Evolutionary conservation across 192 early-diverging fungal species (phyloP).

Genomic region (Jimgerdemannia flammicorona): DNA sequence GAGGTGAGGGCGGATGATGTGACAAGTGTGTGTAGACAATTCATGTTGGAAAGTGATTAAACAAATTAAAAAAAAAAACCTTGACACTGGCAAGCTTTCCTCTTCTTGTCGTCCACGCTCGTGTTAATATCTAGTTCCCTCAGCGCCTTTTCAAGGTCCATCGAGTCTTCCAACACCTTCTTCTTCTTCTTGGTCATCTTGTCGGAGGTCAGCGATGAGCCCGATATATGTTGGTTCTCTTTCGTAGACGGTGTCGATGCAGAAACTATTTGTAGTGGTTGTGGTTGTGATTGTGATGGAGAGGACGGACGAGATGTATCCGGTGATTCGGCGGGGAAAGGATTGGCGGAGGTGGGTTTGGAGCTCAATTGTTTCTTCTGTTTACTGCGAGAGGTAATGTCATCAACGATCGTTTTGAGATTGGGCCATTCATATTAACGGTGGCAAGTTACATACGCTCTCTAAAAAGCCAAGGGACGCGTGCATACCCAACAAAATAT

Average conservation of each 20-base stretch:
- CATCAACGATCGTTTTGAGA: too few species aligned
- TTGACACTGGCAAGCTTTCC: slow-evolving; percentile 45
- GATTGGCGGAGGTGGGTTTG: neutral
- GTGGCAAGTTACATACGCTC: too few species aligned
- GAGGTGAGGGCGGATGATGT: neutral
- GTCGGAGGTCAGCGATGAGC: slow-evolving; percentile 30
- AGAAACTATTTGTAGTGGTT: neutral
- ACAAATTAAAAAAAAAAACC: slow-evolving; percentile 26
- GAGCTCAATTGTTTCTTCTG: neutral
- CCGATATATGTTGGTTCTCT: neutral
- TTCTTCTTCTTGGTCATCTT: slow-evolving; percentile 37
- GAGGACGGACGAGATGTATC: neutral
- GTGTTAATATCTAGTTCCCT: slow-evolving; percentile 45
- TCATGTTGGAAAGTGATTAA: too few species aligned
- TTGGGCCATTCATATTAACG: too few species aligned
- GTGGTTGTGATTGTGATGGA: neutral
- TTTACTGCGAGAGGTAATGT: neutral
- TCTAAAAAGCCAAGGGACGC: too few species aligned
- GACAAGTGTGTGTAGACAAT: neutral
- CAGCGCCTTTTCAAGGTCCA: slow-evolving; percentile 45
- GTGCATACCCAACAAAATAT: slow-evolving; percentile 12
- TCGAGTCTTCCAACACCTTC: slow-evolving; percentile 33
- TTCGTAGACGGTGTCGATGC: neutral
- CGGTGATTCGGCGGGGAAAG: neutral
- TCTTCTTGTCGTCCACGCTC: slow-evolving; percentile 31